Evolutionary conservation across 805 yeast genomes (phyloP), one percentile per base, ranked within the genome.

Genomic region (Lachancea meyersii): DNA sequence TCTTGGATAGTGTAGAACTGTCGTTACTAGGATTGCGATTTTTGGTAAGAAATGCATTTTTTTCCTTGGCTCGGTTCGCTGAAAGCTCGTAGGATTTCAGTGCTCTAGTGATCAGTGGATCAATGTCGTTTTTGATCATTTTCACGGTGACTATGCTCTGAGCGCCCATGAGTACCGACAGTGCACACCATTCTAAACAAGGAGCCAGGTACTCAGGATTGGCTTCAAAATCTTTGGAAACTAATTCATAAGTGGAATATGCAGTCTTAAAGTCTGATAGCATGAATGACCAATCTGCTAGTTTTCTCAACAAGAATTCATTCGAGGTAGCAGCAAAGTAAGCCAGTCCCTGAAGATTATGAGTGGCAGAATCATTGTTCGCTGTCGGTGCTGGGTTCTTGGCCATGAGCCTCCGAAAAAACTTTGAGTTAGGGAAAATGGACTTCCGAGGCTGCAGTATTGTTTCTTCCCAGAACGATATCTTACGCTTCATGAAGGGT

Each of bases 201-300:
- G 94, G 79, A 0, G 96, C 95, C 24, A 57, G 31, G 28, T 60
- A 61, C 33, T 55, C 54, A 1, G 63, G 63, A 38, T 81, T 74
- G 46, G 76, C 75, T 31, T 77, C 68, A 50, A 81, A 81, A 58
- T 89, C 96, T 54, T 83, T 82, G 46, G 82, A 81, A 30, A 87
- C 71, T 39, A 86, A 60, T 46, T 91, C 97, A 59, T 91, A 91
- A 1, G 87, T 83, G 1, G 84, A 70, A 55, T 83, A 82, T 2
- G 97, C 93, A 45, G 77, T 79, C 58, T 81, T 80, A 69, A 83
- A 91, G 65, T 93, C 96, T 28, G 88, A 76, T n/a, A 89, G 64
- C 79, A 93, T 86, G 54, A 91, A 79, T 5, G 88, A 79, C 86
- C 95, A 86, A 60, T 93, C 98, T 0, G 95, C 97, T 21, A 91